These are phyloP conservation scores for Fraxinus angustifolia DNA, from an alignment of 305 asterid species.

Conservation along the genomic window DNA sequence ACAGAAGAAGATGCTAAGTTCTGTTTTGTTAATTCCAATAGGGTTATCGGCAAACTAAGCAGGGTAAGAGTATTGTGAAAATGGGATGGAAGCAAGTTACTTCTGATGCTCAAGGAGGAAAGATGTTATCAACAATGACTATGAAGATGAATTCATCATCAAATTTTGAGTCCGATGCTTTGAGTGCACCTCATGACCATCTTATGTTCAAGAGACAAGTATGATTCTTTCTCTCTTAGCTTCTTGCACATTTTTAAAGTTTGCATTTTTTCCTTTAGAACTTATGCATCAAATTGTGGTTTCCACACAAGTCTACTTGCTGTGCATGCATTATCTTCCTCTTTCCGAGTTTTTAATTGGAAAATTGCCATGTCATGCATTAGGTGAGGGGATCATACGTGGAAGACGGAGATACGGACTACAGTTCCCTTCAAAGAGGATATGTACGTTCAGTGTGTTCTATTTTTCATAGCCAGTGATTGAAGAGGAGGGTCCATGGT, in stretches of 20 bases:
- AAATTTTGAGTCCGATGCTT: constrained; percentile 35
- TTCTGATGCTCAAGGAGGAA: constrained; percentile 56
- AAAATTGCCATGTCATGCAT: background rate
- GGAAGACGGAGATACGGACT: constrained; percentile 62
- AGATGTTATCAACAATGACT: constrained; percentile 73
- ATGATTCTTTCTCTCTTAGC: constrained; percentile 22
- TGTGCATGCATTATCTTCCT: constrained; percentile 5
- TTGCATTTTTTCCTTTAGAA: background rate
- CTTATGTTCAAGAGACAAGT: constrained; percentile 76
- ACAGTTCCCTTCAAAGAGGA: constrained; percentile 64
- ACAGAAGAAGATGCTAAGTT: background rate
- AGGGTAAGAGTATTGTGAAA: constrained; percentile 61
- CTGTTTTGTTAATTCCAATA: constrained; percentile 20
- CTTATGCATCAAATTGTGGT: constrained; percentile 4
- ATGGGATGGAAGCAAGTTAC: constrained; percentile 66
- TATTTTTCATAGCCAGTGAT: constrained; percentile 7
- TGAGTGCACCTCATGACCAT: constrained; percentile 31
- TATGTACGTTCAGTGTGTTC: constrained; percentile 44
- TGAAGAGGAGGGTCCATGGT: constrained; percentile 1
- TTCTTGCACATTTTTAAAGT: background rate
- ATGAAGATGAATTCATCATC: constrained; percentile 62
- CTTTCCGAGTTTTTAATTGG: background rate
- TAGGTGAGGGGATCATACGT: constrained; percentile 52
- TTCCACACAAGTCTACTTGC: constrained; percentile 4
- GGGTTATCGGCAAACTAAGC: constrained; percentile 79